Evolutionary conservation across 441 rosid genomes (phyloP).

Genomic region (Gossypium gossypioides): DNA sequence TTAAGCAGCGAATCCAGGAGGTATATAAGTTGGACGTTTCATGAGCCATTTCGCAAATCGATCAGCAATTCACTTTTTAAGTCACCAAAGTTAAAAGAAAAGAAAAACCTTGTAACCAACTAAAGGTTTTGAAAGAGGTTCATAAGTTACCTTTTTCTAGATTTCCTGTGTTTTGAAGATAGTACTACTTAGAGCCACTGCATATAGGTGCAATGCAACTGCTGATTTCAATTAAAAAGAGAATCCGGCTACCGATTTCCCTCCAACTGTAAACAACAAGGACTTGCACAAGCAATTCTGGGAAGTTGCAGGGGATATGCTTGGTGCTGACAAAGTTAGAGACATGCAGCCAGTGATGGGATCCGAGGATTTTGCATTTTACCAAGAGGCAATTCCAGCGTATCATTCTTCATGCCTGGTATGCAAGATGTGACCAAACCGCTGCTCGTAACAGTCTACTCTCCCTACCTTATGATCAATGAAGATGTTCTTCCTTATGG

Average conservation of each 20-base stretch:
- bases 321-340: constrained; percentile 43
- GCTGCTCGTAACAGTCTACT: constrained; percentile 33
- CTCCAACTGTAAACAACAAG: constrained; percentile 59
- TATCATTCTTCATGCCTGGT: constrained; percentile 50
- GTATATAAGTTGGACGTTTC: constrained; percentile 23
- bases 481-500: constrained; percentile 73
- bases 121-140: not conserved
- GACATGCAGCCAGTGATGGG: constrained; percentile 72
- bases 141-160: not conserved
- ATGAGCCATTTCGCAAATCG: not conserved
- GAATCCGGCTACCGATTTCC: constrained; percentile 34
- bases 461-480: constrained; percentile 54
- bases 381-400: constrained; percentile 70
- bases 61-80: not conserved
- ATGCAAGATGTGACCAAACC: constrained; percentile 40
- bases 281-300: constrained; percentile 44
- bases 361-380: constrained; percentile 79
- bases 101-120: not conserved
- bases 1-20: constrained; percentile 73
- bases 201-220: constrained; percentile 65
- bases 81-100: not conserved
- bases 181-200: constrained; percentile 40
- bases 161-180: not conserved
- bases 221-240: constrained; percentile 37
- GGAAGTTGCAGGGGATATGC: constrained; percentile 50